Evolutionary conservation across 768 basidiomycete genomes (phyloP).

Genomic region (Nevesoporus exiguus): DNA sequence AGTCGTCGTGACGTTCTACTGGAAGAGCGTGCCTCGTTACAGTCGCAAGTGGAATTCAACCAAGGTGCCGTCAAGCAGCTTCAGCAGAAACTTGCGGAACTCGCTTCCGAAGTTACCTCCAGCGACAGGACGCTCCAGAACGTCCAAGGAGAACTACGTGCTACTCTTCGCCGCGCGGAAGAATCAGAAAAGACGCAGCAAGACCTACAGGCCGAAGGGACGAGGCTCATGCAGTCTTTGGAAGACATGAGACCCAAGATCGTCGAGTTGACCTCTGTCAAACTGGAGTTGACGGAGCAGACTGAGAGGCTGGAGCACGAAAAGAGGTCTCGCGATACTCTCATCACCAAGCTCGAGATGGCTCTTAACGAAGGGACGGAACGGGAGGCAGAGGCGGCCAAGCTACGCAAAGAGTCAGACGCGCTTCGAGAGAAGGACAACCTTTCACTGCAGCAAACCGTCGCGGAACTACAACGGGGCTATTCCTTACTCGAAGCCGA

Average conservation of each 20-base stretch:
- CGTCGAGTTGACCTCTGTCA: conserved; percentile 71
- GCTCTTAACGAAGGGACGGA: conserved; percentile 53
- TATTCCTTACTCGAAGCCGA: conserved; percentile 62
- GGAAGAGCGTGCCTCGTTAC: conserved; percentile 49
- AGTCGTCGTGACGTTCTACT: conserved; percentile 45
- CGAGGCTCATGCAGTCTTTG: conserved; percentile 72
- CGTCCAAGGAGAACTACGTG: conserved; percentile 62
- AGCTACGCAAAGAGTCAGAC: conserved; percentile 44
- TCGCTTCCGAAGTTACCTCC: conserved; percentile 50
- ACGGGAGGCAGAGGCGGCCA: conserved; percentile 45
- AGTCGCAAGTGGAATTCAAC: conserved; percentile 44
- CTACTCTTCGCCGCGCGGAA: conserved; percentile 63
- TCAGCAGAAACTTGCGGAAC: conserved; percentile 56
- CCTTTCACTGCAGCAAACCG: conserved; percentile 43
- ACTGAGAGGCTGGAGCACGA: conserved; percentile 53
- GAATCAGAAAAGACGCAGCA: conserved; percentile 70
- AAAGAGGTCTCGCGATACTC: conserved; percentile 51
- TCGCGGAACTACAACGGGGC: conserved; percentile 58
- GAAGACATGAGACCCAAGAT: conserved; percentile 87
- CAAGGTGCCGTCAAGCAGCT: conserved; percentile 49
- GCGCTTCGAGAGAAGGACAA: conserved; percentile 52
- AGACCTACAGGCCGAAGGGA: conserved; percentile 74
- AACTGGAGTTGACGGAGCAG: conserved; percentile 65
- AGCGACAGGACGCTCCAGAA: conserved; percentile 56
- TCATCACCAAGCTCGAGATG: conserved; percentile 60